These are phyloP conservation scores for Immersiporthe knoxdaviesiana DNA, from an alignment of 2,329 filamentous ascomycete genomes.

Conservation along the genomic window DNA sequence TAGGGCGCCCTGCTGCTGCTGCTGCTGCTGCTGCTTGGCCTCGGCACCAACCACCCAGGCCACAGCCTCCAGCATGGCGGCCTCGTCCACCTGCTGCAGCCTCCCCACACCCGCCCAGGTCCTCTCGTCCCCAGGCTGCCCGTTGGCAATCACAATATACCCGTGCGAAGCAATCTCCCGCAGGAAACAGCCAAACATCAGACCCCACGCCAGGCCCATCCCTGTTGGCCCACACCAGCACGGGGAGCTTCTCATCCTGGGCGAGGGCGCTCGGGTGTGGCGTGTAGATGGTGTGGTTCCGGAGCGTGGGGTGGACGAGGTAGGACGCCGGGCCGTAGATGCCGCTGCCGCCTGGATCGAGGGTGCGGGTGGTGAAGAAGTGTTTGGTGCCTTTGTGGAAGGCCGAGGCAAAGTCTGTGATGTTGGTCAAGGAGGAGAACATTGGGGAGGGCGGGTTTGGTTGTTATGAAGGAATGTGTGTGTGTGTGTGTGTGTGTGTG, in stretches of 20 bases:
- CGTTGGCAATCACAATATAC: conserved; percentile 12
- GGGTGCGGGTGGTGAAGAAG: conserved; percentile 11
- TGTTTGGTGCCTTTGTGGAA: conserved; percentile 16
- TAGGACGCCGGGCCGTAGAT: conserved; percentile 10
- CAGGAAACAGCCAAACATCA: conserved; percentile 15
- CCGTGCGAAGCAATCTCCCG: conserved; percentile 18
- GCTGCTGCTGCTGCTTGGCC: background rate
- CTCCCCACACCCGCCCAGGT: background rate
- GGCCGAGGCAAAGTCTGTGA: conserved; percentile 19
- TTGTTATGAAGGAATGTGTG: no score
- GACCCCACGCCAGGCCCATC: conserved; percentile 13
- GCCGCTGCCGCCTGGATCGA: conserved; percentile 11
- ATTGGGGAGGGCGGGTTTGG: background rate
- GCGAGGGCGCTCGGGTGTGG: conserved; percentile 8
- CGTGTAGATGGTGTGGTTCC: conserved; percentile 19
- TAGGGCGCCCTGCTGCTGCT: background rate
- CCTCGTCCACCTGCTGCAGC: conserved; percentile 14
- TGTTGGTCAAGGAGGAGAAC: conserved; percentile 8
- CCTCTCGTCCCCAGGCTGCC: conserved; percentile 2
- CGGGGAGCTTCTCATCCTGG: conserved; percentile 10
- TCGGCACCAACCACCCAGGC: background rate
- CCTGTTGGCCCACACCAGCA: conserved; percentile 18
- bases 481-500: no score
- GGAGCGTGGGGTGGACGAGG: conserved; percentile 8
- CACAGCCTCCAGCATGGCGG: conserved; percentile 15